Base-by-base conservation (phyloP, 768 basidiomycete genomes). In the Lenzites betulinus region DNA sequence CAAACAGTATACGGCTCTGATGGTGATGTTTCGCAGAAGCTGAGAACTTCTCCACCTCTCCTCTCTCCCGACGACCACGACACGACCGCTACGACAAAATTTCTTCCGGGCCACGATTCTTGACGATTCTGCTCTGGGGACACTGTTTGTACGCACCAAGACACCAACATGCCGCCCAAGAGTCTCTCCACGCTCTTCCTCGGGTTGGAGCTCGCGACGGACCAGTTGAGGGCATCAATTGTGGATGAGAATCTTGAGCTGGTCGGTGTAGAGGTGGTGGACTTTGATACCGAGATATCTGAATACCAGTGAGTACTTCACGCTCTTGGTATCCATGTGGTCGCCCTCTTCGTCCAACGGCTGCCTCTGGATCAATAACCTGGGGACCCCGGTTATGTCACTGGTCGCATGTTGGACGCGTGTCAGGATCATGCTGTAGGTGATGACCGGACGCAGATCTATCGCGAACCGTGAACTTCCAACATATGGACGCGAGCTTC, bases 181-280 rank as follows among this genome's bases (percentile, higher is more conserved):
- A 66, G 71, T 22, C 75, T 76, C 43, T 72, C 77, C 39, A 72
- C 80, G n/a, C 81, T 90, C 66, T 94, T 93, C 75, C 85, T 95
- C 42, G 93, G 92, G 59, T 82, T 95, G 71, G 92, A 93, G 77
- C 83, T 94, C 54, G 87, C 89, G 3, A 87, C 87, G 36, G 92
- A 93, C 79, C 89, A 92, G 74, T 76, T 93, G 44, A 84, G 90
- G 50, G 92, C 90, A 44, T 87, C 89, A 51, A 82, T 95, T 65
- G 85, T 95, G 60, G 92, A 94, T 69, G 90, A 91, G 70, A 84
- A 83, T 60, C 79, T 93, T 55, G 91, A 92, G 70, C 80, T 93
- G 51, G 84, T 93, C 23, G 91, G 89, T 18, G 89, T 91, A 33
- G 92, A 93, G 71, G 81, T 81, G 58, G 85, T 93, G 49, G 90